Evolutionary conservation across 2,329 filamentous ascomycete species (phyloP).

Genomic region (Sarocladiaceae sp.): DNA sequence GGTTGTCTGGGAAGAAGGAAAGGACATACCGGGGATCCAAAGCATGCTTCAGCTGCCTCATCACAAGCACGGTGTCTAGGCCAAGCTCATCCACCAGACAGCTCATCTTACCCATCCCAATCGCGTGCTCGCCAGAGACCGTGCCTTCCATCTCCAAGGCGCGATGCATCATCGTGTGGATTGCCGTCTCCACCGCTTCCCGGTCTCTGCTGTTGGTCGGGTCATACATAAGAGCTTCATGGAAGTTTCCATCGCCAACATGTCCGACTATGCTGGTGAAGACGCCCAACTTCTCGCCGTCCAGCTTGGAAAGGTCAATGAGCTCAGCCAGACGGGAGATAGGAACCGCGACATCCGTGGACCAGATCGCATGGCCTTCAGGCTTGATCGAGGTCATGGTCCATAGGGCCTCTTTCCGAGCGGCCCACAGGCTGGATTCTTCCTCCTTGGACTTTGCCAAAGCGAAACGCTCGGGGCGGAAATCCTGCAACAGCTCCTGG

Average conservation of each 20-base stretch:
- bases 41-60: slow-evolving; percentile 32
- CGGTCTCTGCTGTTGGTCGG: slow-evolving; percentile 57
- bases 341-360: slow-evolving; percentile 67
- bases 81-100: slow-evolving; percentile 68
- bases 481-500: slow-evolving; percentile 42
- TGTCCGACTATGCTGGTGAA: slow-evolving; percentile 77
- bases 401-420: slow-evolving; percentile 59
- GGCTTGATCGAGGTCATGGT: slow-evolving; percentile 50
- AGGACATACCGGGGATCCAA: neutral
- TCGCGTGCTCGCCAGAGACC: slow-evolving; percentile 75
- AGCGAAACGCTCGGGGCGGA: neutral
- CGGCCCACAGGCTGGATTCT: slow-evolving; percentile 50
- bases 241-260: slow-evolving; percentile 82
- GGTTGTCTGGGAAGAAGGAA: too few species aligned
- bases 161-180: slow-evolving; percentile 73
- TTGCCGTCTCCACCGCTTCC: slow-evolving; percentile 64
- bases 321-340: slow-evolving; percentile 62
- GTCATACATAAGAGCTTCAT: slow-evolving; percentile 76
- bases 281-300: slow-evolving; percentile 63
- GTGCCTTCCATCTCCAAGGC: slow-evolving; percentile 82
- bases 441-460: slow-evolving; percentile 42
- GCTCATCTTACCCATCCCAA: slow-evolving; percentile 72
- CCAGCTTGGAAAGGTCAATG: slow-evolving; percentile 50
- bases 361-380: slow-evolving; percentile 16
- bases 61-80: slow-evolving; percentile 64